Evolutionary conservation across 1,284 basidiomycete genomes (phyloP).

Genomic region (Leccinum ponderosum): DNA sequence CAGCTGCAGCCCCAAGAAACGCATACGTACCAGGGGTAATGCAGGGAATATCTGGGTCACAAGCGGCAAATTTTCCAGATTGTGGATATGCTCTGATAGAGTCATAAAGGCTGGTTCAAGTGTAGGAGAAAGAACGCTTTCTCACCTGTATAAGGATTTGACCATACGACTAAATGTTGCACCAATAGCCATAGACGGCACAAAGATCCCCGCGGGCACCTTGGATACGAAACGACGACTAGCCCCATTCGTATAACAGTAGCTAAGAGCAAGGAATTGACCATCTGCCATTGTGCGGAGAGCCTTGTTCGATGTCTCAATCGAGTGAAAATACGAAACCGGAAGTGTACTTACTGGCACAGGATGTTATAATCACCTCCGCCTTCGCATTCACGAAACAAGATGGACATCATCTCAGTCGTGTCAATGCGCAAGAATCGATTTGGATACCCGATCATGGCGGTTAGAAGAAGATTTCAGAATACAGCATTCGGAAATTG

Average conservation of each 20-base stretch:
- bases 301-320: conserved; percentile 50
- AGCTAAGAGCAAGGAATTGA: conserved; percentile 89
- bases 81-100: conserved; percentile 72
- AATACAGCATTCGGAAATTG: too few relatives aligned
- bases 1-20: conserved; percentile 91
- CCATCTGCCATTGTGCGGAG: conserved; percentile 92
- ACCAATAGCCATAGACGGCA: conserved; percentile 97
- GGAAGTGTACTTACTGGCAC: conserved; percentile 77
- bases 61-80: conserved; percentile 87
- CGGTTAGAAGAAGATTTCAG: too few relatives aligned
- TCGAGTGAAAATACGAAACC: conserved; percentile 6
- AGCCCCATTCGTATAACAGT: conserved; percentile 86
- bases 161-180: conserved; percentile 96
- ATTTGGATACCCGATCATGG: conserved; percentile 92
- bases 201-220: conserved; percentile 97
- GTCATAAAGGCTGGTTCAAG: background rate
- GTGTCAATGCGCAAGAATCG: conserved; percentile 96
- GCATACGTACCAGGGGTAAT: conserved; percentile 99
- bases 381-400: conserved; percentile 96
- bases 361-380: conserved; percentile 91
- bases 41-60: conserved; percentile 90
- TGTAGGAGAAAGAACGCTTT: background rate
- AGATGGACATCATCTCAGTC: conserved; percentile 95
- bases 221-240: conserved; percentile 93
- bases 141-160: conserved; percentile 86